Percentiles rank a stretch among this genome's conserved stretches.
These are phyloP conservation scores for Hirschioporus abietinus DNA, from an alignment of 768 basidiomycete genomes.

Conservation along the genomic window DNA sequence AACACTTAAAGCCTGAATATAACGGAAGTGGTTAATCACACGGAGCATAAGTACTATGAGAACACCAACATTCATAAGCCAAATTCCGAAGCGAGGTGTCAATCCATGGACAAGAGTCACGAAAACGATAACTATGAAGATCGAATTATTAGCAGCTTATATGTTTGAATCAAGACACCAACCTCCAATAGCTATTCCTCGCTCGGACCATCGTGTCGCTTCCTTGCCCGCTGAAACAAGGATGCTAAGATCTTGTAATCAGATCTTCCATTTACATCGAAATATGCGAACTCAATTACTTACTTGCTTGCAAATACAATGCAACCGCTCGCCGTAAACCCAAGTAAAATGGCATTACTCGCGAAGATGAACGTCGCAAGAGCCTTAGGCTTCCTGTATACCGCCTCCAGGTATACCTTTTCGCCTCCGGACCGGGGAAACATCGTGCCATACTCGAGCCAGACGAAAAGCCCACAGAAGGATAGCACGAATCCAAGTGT, in stretches of 20 bases:
- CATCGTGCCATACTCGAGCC: conserved; percentile 63
- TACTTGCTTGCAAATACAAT: conserved; percentile 39
- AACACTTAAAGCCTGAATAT: conserved; percentile 38
- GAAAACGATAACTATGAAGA: conserved; percentile 39
- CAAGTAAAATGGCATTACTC: conserved; percentile 39
- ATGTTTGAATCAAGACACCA: conserved; percentile 8
- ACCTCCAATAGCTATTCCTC: conserved; percentile 58
- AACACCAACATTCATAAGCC: conserved; percentile 47
- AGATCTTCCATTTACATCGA: neutral
- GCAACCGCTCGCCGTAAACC: conserved; percentile 39
- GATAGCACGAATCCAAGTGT: conserved; percentile 55
- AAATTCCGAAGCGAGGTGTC: conserved; percentile 41
- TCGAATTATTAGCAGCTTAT: neutral
- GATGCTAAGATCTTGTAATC: conserved; percentile 29
- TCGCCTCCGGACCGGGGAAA: conserved; percentile 58
- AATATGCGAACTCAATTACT: conserved; percentile 5
- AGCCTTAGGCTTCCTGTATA: conserved; percentile 42
- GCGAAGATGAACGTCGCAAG: conserved; percentile 47
- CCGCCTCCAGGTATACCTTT: conserved; percentile 56
- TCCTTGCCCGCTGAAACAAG: conserved; percentile 38
- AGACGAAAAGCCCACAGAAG: conserved; percentile 55
- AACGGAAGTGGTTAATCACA: neutral
- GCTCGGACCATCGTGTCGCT: conserved; percentile 42
- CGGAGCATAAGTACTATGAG: neutral
- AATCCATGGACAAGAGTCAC: conserved; percentile 48